Conservation (phyloP, 75 land plant species). For the Pinus taeda region DNA sequence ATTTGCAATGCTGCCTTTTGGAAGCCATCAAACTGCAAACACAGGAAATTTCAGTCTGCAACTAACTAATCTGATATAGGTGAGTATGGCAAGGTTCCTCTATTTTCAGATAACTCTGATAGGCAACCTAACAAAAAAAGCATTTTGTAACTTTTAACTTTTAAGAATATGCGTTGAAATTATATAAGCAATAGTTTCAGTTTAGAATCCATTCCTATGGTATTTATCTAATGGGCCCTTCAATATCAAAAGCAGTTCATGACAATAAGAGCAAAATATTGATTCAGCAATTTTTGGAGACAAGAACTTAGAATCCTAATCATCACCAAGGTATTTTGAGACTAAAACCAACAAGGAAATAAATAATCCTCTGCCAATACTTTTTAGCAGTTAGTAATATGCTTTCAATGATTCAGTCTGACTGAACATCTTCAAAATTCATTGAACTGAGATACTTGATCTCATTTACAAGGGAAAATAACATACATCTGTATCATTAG, state of each 20-base stretch:
- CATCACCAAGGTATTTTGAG: neutral
- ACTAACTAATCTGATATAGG: neutral
- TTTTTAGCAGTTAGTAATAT: neutral
- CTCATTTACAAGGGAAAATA: neutral
- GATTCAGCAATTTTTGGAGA: neutral
- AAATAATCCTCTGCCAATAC: neutral
- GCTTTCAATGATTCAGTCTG: neutral
- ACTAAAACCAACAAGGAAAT: neutral
- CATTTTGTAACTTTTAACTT: neutral
- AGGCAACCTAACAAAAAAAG: neutral
- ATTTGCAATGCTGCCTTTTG: slow-evolving; percentile 72
- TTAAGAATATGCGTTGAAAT: neutral
- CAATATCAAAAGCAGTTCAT: neutral
- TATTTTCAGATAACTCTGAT: neutral
- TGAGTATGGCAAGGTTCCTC: neutral
- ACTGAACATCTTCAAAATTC: neutral
- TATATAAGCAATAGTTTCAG: slow-evolving; percentile 3
- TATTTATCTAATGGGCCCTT: neutral
- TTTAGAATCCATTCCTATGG: neutral
- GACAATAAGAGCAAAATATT: neutral
- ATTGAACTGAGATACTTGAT: neutral
- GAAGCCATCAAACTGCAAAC: slow-evolving; percentile 82
- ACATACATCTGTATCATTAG: slow-evolving; percentile 43
- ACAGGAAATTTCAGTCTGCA: slow-evolving; percentile 7
- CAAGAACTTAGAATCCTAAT: neutral